phyloP scores from a whole-genome alignment of 1,284 basidiomycete species.

The Leccinum pachyderme region DNA sequence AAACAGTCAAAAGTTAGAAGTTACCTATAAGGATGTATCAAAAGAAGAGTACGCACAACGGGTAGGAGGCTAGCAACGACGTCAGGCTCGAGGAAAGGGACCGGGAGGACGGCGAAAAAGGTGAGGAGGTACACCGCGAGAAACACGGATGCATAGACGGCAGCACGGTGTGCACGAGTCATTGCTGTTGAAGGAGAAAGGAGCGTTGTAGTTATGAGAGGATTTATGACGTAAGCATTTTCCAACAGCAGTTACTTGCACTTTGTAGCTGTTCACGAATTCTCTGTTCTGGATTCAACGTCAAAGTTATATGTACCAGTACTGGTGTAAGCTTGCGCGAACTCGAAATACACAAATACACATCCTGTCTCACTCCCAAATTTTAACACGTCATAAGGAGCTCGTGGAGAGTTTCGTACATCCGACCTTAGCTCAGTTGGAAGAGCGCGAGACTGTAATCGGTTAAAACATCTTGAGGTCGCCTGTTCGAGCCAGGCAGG shows the following conservation, averaged over 20 bases:
- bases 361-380: constrained; percentile 12
- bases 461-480: constrained; percentile 44
- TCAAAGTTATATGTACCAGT: too few relatives aligned
- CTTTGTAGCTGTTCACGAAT: too few relatives aligned
- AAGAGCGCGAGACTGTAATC: constrained; percentile 35
- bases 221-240: too few relatives aligned
- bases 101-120: constrained; percentile 47
- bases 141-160: constrained; percentile 11
- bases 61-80: constrained; percentile 53
- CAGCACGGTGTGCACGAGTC: constrained; percentile 25
- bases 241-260: too few relatives aligned
- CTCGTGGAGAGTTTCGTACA: constrained; percentile 33
- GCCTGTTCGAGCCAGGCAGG: constrained; percentile 60
- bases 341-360: not conserved
- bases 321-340: not conserved
- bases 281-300: too few relatives aligned
- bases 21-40: not conserved
- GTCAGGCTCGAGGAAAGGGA: constrained; percentile 52
- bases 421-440: constrained; percentile 41
- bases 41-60: constrained; percentile 32
- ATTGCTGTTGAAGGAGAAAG: not conserved
- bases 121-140: constrained; percentile 11
- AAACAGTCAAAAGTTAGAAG: not conserved
- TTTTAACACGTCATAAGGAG: constrained; percentile 38
- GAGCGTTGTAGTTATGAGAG: too few relatives aligned